Base-by-base conservation (phyloP, 1,139 yeast genomes). In the Hemisphaericaspora xylanilytica region DNA sequence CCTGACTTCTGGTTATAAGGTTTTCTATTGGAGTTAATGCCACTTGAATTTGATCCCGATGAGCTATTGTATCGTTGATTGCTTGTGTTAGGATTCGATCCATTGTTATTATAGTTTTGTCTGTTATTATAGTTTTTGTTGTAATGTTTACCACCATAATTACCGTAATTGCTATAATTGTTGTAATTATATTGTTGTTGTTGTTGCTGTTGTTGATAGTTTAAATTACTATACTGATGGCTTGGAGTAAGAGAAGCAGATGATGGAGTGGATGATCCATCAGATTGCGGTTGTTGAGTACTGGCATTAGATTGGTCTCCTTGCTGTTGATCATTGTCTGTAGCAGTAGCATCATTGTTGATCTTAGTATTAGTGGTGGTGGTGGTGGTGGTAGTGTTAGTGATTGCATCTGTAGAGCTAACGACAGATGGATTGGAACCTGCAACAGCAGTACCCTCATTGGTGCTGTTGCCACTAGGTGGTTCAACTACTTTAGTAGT, bases 1-100 rank as follows among this genome's bases (percentile, higher is more conserved):
- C 49, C 50, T 34, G 46, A 29, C 37, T 54, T 54, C 33, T 49
- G 54, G 39, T 47, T 48, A 33, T 50, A 48, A 34, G 48, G 46
- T 34, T 51, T 50, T 35, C 49, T 47, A 30, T 43, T 45, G 18
- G 44, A 41, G 25, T 48, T 36, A 2, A 42, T 24, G 10, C 20
- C n/a, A 29, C n/a, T 28, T 28, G 31, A 15, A 24, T 35, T 35
- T 5, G 37, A 35, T 11, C 37, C 37, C 13, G 31, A 28, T 28
- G 32, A 10, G 25, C 21, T 47, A 42, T 44, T 49, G 40, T 41
- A 38, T 24, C 38, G 42, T 39, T 39, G 42, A 35, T 35, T 34
- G 32, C 33, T 33, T 32, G 35, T 43, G 35, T 12, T 35, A 24
- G 27, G 12, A 21, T 26, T 36, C 34, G 32, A 24, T 17, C 32